Base-by-base conservation (phyloP, 192 early-diverging fungal genomes). In the Coemansia sp. region DNA sequence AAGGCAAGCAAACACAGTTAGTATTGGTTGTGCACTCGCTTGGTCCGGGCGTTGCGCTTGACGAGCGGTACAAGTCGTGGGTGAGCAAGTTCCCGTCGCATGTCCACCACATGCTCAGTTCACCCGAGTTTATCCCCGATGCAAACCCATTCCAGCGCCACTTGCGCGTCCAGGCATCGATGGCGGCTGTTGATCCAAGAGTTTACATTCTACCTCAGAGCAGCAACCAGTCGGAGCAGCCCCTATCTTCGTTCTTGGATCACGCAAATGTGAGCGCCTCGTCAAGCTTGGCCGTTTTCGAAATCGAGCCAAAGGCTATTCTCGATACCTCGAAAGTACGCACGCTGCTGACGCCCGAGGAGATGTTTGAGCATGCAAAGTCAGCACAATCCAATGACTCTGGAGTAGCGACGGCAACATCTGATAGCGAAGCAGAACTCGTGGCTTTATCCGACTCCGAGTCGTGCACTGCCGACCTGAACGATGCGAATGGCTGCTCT, bases 81-180 rank as follows among this genome's bases (percentile, higher is more conserved):
- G 92, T 93, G 75, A 72, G 81, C 33, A 77, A 69, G 21, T 97
- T 95, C 70, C 89, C 87, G 5, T 14, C 78, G 16, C 70, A 89
- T 29, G 90, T 90, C n/a, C 84, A 90, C 77, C 95, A 95, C 72
- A 86, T 97, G 37, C 78, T 95, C 62, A 86, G 89, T 29, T 83
- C 85, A 60, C 74, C 86, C n/a, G 83, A 91, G 21, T 77, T 88
- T 45, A 86, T 86, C 64, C 74, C 89, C 0, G 88, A 91, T 70
- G 84, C 75, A 34, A 79, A 91, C 39, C 85, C 88, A 27, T 95
- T 89, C 83, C 78, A 84, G 64, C 82, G 85, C 21, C 88, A 89
- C 54, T 84, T 92, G 6, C 72, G 74, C 11, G 84, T 87, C 57
- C 88, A 91, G 56, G 76, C 86, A 27, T 88, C 89, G 41, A 76